Percentiles rank a stretch among this genome's conserved stretches.
Evolutionary conservation across 2,329 filamentous ascomycete genomes (phyloP).

Genomic region (Zymoseptoria crescenta): DNA sequence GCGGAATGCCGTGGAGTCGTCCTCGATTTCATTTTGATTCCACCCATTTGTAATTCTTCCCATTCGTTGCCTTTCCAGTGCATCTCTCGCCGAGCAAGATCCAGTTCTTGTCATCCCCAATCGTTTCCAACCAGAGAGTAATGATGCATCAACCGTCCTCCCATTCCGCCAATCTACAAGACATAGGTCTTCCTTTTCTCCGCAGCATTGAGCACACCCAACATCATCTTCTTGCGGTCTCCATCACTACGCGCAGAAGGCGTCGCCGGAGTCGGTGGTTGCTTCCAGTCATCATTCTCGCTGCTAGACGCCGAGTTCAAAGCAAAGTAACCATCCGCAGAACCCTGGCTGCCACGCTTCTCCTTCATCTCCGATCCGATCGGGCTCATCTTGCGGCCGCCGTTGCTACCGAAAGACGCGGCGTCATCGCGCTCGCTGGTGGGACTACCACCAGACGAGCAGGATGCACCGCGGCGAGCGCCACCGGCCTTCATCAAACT

Average conservation of each 20-base stretch:
- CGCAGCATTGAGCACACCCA: constrained; percentile 76
- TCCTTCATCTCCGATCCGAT: constrained; percentile 33
- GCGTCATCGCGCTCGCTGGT: constrained; percentile 73
- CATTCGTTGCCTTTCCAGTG: neutral
- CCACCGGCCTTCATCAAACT: constrained; percentile 86
- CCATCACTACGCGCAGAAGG: constrained; percentile 73
- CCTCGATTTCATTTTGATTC: neutral
- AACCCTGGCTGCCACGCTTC: constrained; percentile 30
- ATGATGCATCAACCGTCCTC: neutral
- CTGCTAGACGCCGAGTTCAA: constrained; percentile 65
- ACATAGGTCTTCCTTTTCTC: constrained; percentile 79
- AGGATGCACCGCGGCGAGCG: constrained; percentile 66
- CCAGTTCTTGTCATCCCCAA: neutral
- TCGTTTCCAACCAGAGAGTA: neutral
- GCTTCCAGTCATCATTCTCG: constrained; percentile 44
- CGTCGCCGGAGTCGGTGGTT: constrained; percentile 41
- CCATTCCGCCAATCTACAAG: constrained; percentile 35
- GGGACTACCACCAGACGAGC: constrained; percentile 58
- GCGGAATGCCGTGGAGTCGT: constrained; percentile 2
- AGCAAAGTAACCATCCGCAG: constrained; percentile 30
- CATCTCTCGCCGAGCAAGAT: neutral
- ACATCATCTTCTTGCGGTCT: constrained; percentile 70
- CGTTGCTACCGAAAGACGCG: constrained; percentile 47
- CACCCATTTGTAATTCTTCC: neutral
- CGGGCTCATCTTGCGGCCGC: constrained; percentile 31